Conservation (phyloP, 2,329 filamentous ascomycete genomes). For the Cytospora chrysosperma region DNA sequence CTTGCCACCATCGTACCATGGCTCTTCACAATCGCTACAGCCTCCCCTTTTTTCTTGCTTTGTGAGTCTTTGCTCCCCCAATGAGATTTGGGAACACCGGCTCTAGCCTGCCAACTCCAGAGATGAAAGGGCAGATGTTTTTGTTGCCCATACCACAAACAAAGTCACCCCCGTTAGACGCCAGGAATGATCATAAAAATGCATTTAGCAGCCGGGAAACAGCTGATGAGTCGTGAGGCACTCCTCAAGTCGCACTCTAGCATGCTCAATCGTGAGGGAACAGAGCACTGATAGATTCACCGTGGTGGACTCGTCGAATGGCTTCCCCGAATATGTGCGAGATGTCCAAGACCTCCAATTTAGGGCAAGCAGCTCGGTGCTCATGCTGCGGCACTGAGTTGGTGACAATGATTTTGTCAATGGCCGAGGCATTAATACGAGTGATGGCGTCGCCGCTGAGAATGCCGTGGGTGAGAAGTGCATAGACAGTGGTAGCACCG, state of each 20-base stretch:
- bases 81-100: slow-evolving; percentile 8
- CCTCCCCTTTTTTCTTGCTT: slow-evolving; percentile 12
- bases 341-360: slow-evolving; percentile 89
- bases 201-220: slow-evolving; percentile 1
- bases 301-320: slow-evolving; percentile 93
- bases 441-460: slow-evolving; percentile 93
- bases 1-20: background rate
- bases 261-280: slow-evolving; percentile 73
- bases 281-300: slow-evolving; percentile 93
- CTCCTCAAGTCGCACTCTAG: background rate
- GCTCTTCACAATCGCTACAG: background rate
- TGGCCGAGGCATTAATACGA: slow-evolving; percentile 85
- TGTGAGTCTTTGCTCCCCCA: slow-evolving; percentile 13
- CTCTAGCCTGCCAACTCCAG: slow-evolving; percentile 24
- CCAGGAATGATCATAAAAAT: slow-evolving; percentile 16
- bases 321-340: slow-evolving; percentile 92
- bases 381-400: slow-evolving; percentile 91
- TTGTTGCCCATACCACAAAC: slow-evolving; percentile 18
- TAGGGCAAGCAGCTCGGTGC: slow-evolving; percentile 73
- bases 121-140: slow-evolving; percentile 11
- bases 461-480: slow-evolving; percentile 90
- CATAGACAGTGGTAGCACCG: slow-evolving; percentile 87
- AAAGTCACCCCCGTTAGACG: slow-evolving; percentile 16
- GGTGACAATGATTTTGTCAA: slow-evolving; percentile 93
- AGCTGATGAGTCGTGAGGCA: background rate